Evolutionary conservation across 768 basidiomycete genomes (phyloP).

Genomic region (Cytidiella melzeri): DNA sequence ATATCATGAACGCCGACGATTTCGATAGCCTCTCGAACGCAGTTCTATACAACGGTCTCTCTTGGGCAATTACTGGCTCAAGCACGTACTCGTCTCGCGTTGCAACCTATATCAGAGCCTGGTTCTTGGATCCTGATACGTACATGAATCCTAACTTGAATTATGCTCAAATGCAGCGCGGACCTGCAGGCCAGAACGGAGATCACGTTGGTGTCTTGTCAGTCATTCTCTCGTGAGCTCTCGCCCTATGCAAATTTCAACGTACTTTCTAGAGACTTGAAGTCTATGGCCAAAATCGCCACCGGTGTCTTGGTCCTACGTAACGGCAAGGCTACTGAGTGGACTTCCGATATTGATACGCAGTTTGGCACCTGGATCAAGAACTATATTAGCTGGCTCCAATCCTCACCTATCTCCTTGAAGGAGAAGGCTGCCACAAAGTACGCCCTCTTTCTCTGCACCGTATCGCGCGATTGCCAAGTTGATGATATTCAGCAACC

Average conservation of each 20-base stretch:
- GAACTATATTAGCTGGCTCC: slow-evolving; percentile 51
- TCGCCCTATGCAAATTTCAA: too few species aligned
- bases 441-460: slow-evolving; percentile 27
- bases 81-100: slow-evolving; percentile 35
- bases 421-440: slow-evolving; percentile 42
- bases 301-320: slow-evolving; percentile 49
- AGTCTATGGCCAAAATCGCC: slow-evolving; percentile 50
- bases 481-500: slow-evolving; percentile 40
- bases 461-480: background rate
- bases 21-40: slow-evolving; percentile 54
- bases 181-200: slow-evolving; percentile 24
- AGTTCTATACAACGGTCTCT: slow-evolving; percentile 54
- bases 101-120: slow-evolving; percentile 44
- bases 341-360: slow-evolving; percentile 47
- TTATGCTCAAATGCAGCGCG: slow-evolving; percentile 29
- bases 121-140: slow-evolving; percentile 55
- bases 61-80: slow-evolving; percentile 41
- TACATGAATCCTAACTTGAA: slow-evolving; percentile 62
- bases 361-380: slow-evolving; percentile 45
- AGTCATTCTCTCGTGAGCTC: slow-evolving; percentile 21
- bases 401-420: slow-evolving; percentile 40
- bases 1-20: slow-evolving; percentile 47
- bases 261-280: slow-evolving; percentile 40
- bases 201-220: slow-evolving; percentile 51
- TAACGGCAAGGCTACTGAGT: slow-evolving; percentile 40